Evolutionary conservation across 495 filamentous ascomycete species (phyloP), one percentile per base, ranked within the genome.

Genomic region (Aspergillus cavernicola): DNA sequence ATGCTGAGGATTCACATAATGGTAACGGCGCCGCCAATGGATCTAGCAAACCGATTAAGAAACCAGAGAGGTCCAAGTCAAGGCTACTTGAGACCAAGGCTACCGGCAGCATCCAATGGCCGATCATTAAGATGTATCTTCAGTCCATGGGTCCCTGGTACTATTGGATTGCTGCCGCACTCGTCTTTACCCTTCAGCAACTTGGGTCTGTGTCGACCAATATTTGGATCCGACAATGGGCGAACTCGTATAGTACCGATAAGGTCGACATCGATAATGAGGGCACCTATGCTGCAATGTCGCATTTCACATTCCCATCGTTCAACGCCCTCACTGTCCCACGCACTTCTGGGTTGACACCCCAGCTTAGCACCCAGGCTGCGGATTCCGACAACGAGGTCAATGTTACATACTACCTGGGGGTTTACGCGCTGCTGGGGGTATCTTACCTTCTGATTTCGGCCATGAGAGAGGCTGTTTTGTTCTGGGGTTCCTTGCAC

Each of bases 211-310:
- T 97, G 12, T 87, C 87, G 9, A 90, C 88, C 15, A 95, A 88
- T 58, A 66, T 97, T 33, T 99, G 95, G 95, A 95, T 99, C 57
- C 81, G 89, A 58, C 77, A 92, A 61, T 99, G 95, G 95, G 82
- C 84, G 22, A 86, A 87, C 51, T 71, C 81, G 5, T 87, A 87
- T 57, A 63, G 66, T 24, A 64, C 62, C 19, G 57, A 70, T 12
- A 53, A 61, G 26, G 52, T 56, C 35, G 56, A 58, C 6, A 31
- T 45, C 3, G 55, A 64, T 33, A 61, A 67, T 56, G 55, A 53
- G 16, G 71, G 74, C 22, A 65, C 61, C 13, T 79, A 75, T 35
- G 70, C 73, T 36, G 66, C 72, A 4, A 64, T 66, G 40, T 53
- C 72, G 11, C 61, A 72, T 40, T 59, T 76, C 48, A 74, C 74